These are phyloP conservation scores for Talaromyces thailandensis DNA, from an alignment of 495 filamentous ascomycete genomes.

Conservation along the genomic window DNA sequence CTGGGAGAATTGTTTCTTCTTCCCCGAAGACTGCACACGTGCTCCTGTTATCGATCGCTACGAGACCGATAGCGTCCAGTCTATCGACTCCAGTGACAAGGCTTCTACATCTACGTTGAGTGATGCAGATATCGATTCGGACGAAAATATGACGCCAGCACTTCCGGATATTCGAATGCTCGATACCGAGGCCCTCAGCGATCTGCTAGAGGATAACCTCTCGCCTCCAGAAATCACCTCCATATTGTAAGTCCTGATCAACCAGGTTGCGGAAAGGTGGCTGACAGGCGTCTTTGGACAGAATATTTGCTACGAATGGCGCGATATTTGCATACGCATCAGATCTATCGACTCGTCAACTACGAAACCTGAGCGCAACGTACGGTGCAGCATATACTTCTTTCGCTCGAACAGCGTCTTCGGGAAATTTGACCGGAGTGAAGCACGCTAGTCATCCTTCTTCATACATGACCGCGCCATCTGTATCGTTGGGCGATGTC, in stretches of 20 bases:
- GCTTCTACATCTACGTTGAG: slow-evolving; percentile 4
- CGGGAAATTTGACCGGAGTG: slow-evolving; percentile 37
- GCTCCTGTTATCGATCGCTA: slow-evolving; percentile 18
- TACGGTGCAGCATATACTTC: slow-evolving; percentile 41
- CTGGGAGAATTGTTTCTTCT: slow-evolving; percentile 38
- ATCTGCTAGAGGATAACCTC: slow-evolving; percentile 38
- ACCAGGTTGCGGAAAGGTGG: not conserved
- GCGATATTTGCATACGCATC: slow-evolving; percentile 39
- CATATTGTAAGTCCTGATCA: slow-evolving; percentile 24
- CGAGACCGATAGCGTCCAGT: slow-evolving; percentile 5
- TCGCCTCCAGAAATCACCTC: slow-evolving; percentile 40
- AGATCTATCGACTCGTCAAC: slow-evolving; percentile 29
- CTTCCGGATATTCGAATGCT: slow-evolving; percentile 42
- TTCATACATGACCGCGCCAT: slow-evolving; percentile 39
- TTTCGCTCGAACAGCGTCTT: slow-evolving; percentile 37
- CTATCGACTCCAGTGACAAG: slow-evolving; percentile 5
- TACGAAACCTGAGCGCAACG: slow-evolving; percentile 38
- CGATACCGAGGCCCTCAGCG: slow-evolving; percentile 37
- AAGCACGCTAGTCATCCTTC: slow-evolving; percentile 40
- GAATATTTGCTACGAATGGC: slow-evolving; percentile 37
- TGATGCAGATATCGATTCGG: slow-evolving; percentile 3
- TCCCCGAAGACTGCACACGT: slow-evolving; percentile 39
- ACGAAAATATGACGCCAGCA: slow-evolving; percentile 36
- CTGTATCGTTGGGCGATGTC: slow-evolving; percentile 39
- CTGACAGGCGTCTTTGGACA: not conserved